A percentile compares a stretch with the other conserved stretches of the same genome.
phyloP scores from a whole-genome alignment of 129 eudicot species.

The Flaveria robusta region DNA sequence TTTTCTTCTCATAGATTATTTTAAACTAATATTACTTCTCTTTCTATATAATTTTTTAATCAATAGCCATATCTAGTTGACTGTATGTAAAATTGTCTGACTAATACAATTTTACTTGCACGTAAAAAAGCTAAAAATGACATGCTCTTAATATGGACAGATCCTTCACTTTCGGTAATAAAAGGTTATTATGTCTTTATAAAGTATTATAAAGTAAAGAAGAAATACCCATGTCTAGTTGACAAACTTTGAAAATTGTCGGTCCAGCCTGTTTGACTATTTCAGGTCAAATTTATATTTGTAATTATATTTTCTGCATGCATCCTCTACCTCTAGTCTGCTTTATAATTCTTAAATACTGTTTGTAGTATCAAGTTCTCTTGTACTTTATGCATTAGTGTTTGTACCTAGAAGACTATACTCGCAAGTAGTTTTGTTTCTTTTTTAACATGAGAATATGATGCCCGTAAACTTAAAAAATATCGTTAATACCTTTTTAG shows the following conservation, averaged over 20 bases:
- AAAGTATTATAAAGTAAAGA: background rate
- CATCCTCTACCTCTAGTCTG: background rate
- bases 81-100: no score
- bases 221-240: background rate
- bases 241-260: background rate
- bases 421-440: background rate
- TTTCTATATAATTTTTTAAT: no score
- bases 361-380: background rate
- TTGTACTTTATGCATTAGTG: background rate
- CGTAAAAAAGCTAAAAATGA: no score
- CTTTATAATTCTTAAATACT: background rate
- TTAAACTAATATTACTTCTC: no score
- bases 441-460: no score
- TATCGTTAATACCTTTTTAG: no score
- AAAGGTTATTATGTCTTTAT: background rate
- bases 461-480: no score
- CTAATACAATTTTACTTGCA: no score
- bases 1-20: no score
- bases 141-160: background rate
- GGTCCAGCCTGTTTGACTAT: background rate
- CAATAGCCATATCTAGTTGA: no score
- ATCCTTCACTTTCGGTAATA: background rate
- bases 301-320: background rate
- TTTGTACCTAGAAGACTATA: background rate
- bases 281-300: background rate